Conservation (phyloP, 371 early-diverging fungal species). For the Ecytonucleospora hepatopenaei region DNA sequence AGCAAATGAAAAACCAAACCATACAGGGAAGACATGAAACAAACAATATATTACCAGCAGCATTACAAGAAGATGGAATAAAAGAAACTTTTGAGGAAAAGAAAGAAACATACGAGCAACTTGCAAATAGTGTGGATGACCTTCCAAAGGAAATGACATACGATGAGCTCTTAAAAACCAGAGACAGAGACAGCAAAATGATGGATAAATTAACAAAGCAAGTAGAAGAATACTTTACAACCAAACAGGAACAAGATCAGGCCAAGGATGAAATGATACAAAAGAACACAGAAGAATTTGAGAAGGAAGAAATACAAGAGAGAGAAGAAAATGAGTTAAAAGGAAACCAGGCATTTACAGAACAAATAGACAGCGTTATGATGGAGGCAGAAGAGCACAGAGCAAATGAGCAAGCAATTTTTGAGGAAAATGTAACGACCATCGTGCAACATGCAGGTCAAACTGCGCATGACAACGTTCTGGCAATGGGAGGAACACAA, state of each 20-base stretch:
- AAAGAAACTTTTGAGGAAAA: conserved; percentile 12
- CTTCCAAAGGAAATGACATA: neutral
- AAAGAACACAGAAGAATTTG: conserved; percentile 20
- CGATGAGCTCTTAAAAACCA: neutral
- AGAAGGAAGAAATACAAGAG: conserved; percentile 7
- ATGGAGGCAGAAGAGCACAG: conserved; percentile 15
- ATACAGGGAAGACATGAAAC: neutral
- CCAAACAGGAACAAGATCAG: conserved; percentile 18
- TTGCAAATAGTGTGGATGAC: neutral
- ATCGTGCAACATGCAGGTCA: conserved; percentile 12
- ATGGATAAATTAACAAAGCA: conserved; percentile 5
- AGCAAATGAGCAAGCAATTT: conserved; percentile 23
- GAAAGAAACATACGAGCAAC: neutral
- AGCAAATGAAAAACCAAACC: neutral
- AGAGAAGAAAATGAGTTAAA: neutral
- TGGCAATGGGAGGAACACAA: conserved; percentile 16
- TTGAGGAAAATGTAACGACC: neutral
- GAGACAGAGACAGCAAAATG: conserved; percentile 4
- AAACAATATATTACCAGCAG: neutral
- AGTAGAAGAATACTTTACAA: conserved; percentile 12
- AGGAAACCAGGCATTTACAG: conserved; percentile 1
- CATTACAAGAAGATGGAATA: neutral
- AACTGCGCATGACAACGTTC: conserved; percentile 19
- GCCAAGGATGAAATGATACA: conserved; percentile 5
- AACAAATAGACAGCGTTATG: neutral